Evolutionary conservation across 257 asterid species (phyloP).

Genomic region (Nicotiana otophora): DNA sequence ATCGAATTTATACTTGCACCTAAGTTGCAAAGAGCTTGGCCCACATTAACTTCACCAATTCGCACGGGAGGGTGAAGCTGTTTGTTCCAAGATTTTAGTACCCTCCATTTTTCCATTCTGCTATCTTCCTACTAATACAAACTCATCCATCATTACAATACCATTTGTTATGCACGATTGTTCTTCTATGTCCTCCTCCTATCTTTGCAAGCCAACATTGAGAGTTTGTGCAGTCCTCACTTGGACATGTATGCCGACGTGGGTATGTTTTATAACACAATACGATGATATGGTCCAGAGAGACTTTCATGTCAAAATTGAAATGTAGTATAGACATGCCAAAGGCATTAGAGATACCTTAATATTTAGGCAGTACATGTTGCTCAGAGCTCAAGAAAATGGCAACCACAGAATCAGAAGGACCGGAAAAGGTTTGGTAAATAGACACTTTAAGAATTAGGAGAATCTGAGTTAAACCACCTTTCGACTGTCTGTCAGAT

Average conservation of each 20-base stretch:
- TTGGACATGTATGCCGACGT: neutral
- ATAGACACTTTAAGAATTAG: neutral
- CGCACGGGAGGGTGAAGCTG: neutral
- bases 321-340: neutral
- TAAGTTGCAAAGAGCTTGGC: no score
- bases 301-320: neutral
- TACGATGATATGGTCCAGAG: neutral
- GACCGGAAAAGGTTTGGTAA: conserved; percentile 40
- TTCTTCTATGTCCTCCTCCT: no score
- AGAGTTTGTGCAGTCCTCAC: neutral
- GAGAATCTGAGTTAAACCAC: neutral
- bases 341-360: neutral
- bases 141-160: neutral
- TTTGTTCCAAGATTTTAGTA: neutral
- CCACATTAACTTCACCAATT: no score
- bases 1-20: no score
- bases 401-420: conserved; percentile 65
- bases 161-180: no score
- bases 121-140: neutral
- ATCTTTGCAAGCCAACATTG: no score
- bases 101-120: no score
- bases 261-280: neutral
- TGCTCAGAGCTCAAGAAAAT: conserved; percentile 31
- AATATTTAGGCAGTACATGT: neutral
- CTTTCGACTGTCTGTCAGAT: neutral